Evolutionary conservation across 2,329 filamentous ascomycete genomes (phyloP).

Genomic region (Parastagonospora nodorum): DNA sequence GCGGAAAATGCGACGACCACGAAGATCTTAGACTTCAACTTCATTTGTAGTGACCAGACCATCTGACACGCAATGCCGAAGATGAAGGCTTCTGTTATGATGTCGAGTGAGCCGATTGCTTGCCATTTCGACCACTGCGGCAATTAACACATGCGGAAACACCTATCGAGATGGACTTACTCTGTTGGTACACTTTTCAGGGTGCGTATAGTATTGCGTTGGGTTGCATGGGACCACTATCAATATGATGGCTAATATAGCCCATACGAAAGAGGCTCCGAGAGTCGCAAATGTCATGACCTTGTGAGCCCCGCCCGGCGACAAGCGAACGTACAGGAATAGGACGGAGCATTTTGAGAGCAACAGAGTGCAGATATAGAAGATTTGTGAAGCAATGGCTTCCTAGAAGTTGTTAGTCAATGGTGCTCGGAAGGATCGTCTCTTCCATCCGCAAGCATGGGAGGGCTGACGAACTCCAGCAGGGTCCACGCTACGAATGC

Average conservation of each 20-base stretch:
- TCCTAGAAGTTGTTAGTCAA: constrained; percentile 25
- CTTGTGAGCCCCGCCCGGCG: constrained; percentile 24
- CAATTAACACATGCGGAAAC: constrained; percentile 4
- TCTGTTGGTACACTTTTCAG: constrained; percentile 21
- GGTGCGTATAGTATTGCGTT: constrained; percentile 17
- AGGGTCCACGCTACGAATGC: constrained; percentile 3
- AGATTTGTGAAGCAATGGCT: constrained; percentile 36
- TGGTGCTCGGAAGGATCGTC: not conserved
- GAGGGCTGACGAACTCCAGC: constrained; percentile 15
- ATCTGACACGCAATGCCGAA: constrained; percentile 34
- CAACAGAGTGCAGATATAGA: constrained; percentile 35
- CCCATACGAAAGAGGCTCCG: constrained; percentile 28
- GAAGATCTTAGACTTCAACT: constrained; percentile 25
- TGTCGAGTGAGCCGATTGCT: constrained; percentile 33
- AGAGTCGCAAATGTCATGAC: constrained; percentile 24
- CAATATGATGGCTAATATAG: constrained; percentile 27
- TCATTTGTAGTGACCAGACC: constrained; percentile 37
- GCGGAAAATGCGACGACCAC: constrained; percentile 38
- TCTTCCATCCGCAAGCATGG: not conserved
- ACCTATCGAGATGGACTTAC: constrained; percentile 14
- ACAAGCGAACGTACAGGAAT: constrained; percentile 36
- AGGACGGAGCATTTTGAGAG: constrained; percentile 36
- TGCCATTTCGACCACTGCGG: constrained; percentile 36
- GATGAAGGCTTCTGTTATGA: constrained; percentile 32
- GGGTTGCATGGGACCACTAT: constrained; percentile 35